phyloP scores from a whole-genome alignment of 1,284 basidiomycete species.

The Apiotrichum sp. region DNA sequence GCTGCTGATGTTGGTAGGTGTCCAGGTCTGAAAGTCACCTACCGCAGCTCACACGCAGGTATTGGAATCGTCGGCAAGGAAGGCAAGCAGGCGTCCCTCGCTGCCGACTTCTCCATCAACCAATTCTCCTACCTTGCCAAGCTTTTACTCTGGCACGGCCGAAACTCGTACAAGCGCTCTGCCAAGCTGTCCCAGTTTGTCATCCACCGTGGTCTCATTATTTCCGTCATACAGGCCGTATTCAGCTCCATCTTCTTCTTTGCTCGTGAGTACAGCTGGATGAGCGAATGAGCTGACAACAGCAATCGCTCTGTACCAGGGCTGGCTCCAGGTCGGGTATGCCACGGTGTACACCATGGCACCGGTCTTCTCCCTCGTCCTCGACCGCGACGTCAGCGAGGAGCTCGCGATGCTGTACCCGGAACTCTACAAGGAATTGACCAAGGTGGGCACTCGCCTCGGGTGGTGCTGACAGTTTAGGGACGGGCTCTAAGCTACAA shows the following conservation, averaged over 20 bases:
- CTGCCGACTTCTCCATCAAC: slow-evolving; percentile 94
- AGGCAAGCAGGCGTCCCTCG: slow-evolving; percentile 94
- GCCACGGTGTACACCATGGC: slow-evolving; percentile 98
- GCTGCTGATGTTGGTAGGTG: slow-evolving; percentile 88
- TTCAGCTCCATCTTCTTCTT: slow-evolving; percentile 98
- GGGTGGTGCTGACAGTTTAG: slow-evolving; percentile 46
- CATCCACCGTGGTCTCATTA: slow-evolving; percentile 95
- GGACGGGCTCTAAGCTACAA: slow-evolving; percentile 88
- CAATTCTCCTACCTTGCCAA: slow-evolving; percentile 95
- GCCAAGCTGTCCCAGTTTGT: slow-evolving; percentile 98
- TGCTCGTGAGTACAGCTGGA: slow-evolving; percentile 54
- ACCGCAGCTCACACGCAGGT: slow-evolving; percentile 51
- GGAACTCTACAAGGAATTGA: slow-evolving; percentile 95
- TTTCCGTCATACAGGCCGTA: slow-evolving; percentile 94
- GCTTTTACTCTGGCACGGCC: slow-evolving; percentile 78
- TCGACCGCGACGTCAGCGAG: slow-evolving; percentile 93
- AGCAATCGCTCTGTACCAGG: slow-evolving; percentile 93
- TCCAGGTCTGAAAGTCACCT: neutral
- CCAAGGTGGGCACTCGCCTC: slow-evolving; percentile 58
- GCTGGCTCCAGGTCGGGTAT: slow-evolving; percentile 97
- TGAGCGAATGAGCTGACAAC: neutral
- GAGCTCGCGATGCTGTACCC: slow-evolving; percentile 93
- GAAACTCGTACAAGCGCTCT: slow-evolving; percentile 95
- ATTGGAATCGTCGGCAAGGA: slow-evolving; percentile 98
- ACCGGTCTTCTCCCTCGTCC: slow-evolving; percentile 91